Evolutionary conservation across 768 basidiomycete species (phyloP).

Genomic region (Dendrothele bispora): DNA sequence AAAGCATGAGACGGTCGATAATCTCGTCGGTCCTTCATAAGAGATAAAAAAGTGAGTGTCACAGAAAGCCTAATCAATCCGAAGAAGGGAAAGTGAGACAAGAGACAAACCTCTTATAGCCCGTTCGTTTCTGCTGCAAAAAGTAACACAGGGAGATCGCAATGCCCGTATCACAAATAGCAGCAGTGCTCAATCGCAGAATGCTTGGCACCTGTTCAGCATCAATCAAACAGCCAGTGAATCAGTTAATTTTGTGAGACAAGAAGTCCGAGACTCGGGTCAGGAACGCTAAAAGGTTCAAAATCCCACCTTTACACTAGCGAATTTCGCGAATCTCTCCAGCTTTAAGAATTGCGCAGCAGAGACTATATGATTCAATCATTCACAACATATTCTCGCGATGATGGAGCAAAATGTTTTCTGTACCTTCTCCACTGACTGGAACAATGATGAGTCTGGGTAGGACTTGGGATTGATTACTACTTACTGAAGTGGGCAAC

Average conservation of each 20-base stretch:
- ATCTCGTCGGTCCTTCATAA: constrained; percentile 29
- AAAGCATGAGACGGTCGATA: constrained; percentile 32
- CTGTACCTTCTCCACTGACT: constrained; percentile 31
- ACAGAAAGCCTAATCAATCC: background rate
- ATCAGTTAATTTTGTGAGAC: background rate
- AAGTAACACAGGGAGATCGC: constrained; percentile 29
- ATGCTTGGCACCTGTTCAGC: constrained; percentile 25
- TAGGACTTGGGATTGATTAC: too few relatives aligned
- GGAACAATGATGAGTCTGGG: background rate
- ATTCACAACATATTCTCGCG: background rate
- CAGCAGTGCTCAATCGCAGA: constrained; percentile 28
- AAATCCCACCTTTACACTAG: constrained; percentile 27
- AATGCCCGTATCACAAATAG: constrained; percentile 31
- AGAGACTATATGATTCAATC: constrained; percentile 17
- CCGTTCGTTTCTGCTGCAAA: constrained; percentile 31
- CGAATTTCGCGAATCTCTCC: constrained; percentile 20
- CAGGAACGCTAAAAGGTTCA: too few relatives aligned
- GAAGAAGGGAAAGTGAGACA: too few relatives aligned
- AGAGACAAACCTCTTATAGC: constrained; percentile 26
- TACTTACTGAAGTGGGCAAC: constrained; percentile 29
- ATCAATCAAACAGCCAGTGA: background rate
- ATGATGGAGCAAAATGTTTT: background rate
- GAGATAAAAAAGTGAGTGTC: background rate
- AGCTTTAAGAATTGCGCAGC: constrained; percentile 27
- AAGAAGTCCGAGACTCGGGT: too few relatives aligned